Evolutionary conservation across 805 yeast genomes (phyloP).

Genomic region (Ogataea methylovora): DNA sequence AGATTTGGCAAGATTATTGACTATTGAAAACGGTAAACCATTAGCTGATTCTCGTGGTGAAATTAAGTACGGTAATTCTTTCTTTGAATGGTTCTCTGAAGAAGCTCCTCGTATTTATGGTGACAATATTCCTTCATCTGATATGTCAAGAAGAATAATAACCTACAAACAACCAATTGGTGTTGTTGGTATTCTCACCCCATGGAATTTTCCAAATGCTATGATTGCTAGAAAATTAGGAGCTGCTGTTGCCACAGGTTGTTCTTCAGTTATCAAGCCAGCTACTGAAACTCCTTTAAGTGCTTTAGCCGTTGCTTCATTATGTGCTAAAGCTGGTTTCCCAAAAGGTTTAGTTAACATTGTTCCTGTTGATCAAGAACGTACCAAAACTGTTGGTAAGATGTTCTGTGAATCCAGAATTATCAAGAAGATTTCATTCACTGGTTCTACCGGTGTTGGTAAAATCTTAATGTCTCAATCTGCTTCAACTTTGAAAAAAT

Average conservation of each 20-base stretch:
- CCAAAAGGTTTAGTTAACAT: conserved; percentile 66
- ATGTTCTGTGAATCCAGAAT: conserved; percentile 46
- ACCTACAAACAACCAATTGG: conserved; percentile 73
- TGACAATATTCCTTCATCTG: conserved; percentile 52
- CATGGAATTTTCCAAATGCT: conserved; percentile 82
- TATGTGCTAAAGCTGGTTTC: conserved; percentile 61
- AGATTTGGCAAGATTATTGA: conserved; percentile 58
- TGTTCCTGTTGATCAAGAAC: conserved; percentile 38
- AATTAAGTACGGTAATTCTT: conserved; percentile 58
- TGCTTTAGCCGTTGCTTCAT: conserved; percentile 58
- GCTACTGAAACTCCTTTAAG: conserved; percentile 70
- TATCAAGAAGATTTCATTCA: conserved; percentile 65
- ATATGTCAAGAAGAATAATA: conserved; percentile 40
- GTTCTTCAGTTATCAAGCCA: conserved; percentile 71
- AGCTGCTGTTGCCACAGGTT: conserved; percentile 76
- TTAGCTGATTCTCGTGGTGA: conserved; percentile 68
- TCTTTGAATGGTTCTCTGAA: conserved; percentile 86
- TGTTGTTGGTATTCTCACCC: conserved; percentile 71
- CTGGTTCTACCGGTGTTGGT: conserved; percentile 75
- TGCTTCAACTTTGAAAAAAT: conserved; percentile 55
- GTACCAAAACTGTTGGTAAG: conserved; percentile 43
- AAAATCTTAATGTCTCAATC: conserved; percentile 58
- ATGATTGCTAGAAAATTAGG: conserved; percentile 72
- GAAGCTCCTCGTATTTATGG: conserved; percentile 70
- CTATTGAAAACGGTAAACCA: conserved; percentile 73